Base-by-base conservation (phyloP, 495 filamentous ascomycete species). In the Cercophora newfieldiana region DNA sequence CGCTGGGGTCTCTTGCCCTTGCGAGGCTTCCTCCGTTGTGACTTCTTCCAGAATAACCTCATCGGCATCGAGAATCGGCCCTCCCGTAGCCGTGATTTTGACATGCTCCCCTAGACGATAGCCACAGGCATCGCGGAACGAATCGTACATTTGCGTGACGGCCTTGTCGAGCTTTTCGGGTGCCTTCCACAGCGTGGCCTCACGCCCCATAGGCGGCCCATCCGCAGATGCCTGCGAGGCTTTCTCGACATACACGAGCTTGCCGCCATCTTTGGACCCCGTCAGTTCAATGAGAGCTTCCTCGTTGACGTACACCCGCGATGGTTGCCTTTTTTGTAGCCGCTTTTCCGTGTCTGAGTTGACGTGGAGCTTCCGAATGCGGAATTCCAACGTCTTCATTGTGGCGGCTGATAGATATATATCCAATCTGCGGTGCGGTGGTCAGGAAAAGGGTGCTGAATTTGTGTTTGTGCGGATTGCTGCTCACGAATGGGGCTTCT, bases 121-220 rank as follows among this genome's bases (percentile, higher is more conserved):
- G 44, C 81, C 83, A 69, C 88, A 90, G 22, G 80, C 82, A 21
- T 86, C 83, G 65, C 90, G 87, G 56, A 92, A 85, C 22, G 81
- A 81, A 59, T 88, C 86, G 25, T 89, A 89, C 60, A 86, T 86
- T 74, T 90, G 87, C 4, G 88, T 81, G 26, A 89, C 81, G 26
- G 85, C 80, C 61, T 83, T 87, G 68, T 88, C 84, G 48, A 90
- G 82, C 66, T 85, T 87, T 65, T 91, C 87, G 3, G 82, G 67
- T 21, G 88, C 85, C 50, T 83, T 81, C 87, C 89, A 91, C 16
- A 87, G 85, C 62, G 90, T 84, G 6, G 87, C 90, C 54, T 86
- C 83, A 57, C 83, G 85, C 7, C 71, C 55, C 5, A 67, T 51
- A 0, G 55, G 50, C 2, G 61, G 61, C 21, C 67, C 71, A 10